Evolutionary conservation across 495 filamentous ascomycete genomes (phyloP), one percentile per base, ranked within the genome.

Genomic region (Parathielavia hyrcaniae): DNA sequence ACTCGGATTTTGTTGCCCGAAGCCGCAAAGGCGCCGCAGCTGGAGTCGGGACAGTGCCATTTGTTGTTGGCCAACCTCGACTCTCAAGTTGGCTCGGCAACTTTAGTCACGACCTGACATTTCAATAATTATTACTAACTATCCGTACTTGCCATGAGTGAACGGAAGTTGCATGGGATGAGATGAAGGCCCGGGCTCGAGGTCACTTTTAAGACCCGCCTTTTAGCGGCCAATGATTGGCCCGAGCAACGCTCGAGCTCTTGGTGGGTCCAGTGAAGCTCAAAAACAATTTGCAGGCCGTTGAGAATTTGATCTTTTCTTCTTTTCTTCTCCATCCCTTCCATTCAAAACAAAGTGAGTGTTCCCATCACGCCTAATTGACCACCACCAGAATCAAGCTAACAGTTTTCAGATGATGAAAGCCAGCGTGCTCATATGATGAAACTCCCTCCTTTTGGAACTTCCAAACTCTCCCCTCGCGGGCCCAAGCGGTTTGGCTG

Each of bases 391-490:
- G 32, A 50, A 11, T 30, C 14, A 56, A 67, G 67, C 82, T 86
- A 72, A 86, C 69, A 45, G 32, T 14, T 40, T 48, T 51, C 70
- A 96, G 89, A 95, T 97, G 93, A 98, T 97, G 93, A 97, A 95
- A 96, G 88, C 89, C 83, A 44, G 88, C 79, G 92, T 97, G 92
- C 87, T 84, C 65, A 74, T 86, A 85, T 92, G 90, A 96, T 81
- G 79, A 75, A 75, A 81, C 82, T 83, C 77, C 81, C 80, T 77
- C 78, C 78, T 78, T 74, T 77, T 80, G 71, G 75, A 77, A 73
- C 82, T 78, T 75, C 75, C 79, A 69, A 81, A 86, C 86, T 93
- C 89, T 88, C 84, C 85, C 82, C 82, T 82, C 70, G 72, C 73
- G 76, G 90, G 91, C 90, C 88, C 69, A 83, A 95, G 95, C 82